These are phyloP conservation scores for Quercus dentata DNA, from an alignment of 306 rosid species.

Conservation along the genomic window DNA sequence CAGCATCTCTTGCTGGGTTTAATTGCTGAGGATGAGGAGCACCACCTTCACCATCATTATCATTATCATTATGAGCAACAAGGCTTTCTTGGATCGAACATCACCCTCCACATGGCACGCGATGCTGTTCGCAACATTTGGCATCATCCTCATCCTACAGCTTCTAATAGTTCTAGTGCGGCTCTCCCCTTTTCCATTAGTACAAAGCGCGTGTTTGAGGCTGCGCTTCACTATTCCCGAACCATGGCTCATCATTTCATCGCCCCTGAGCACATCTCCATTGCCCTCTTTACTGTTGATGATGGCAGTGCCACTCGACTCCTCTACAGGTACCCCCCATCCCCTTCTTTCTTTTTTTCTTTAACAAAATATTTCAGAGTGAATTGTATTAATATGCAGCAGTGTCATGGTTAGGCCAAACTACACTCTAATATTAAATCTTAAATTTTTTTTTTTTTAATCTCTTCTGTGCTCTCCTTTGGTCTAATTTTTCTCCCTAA, in stretches of 20 bases:
- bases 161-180: not conserved
- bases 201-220: slow-evolving; percentile 68
- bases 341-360: not conserved
- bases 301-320: slow-evolving; percentile 67
- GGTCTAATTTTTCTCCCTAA: not conserved
- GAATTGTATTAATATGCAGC: no score
- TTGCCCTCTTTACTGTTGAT: slow-evolving; percentile 62
- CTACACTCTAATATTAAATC: no score
- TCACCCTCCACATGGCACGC: slow-evolving; percentile 61
- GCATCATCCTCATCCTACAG: slow-evolving; percentile 9
- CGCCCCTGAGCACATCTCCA: slow-evolving; percentile 71
- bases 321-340: slow-evolving; percentile 49
- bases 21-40: slow-evolving; percentile 61
- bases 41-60: slow-evolving; percentile 21
- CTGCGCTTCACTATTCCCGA: slow-evolving; percentile 74
- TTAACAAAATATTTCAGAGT: not conserved
- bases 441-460: no score
- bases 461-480: not conserved
- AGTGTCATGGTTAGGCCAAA: no score
- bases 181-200: slow-evolving; percentile 63
- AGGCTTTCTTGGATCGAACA: slow-evolving; percentile 65
- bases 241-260: slow-evolving; percentile 62
- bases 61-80: slow-evolving; percentile 22
- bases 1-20: slow-evolving; percentile 84
- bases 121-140: slow-evolving; percentile 50